phyloP scores from a whole-genome alignment of 228 moss, liverwort and hornwort genomes.

The Sphagnum fallax region DNA sequence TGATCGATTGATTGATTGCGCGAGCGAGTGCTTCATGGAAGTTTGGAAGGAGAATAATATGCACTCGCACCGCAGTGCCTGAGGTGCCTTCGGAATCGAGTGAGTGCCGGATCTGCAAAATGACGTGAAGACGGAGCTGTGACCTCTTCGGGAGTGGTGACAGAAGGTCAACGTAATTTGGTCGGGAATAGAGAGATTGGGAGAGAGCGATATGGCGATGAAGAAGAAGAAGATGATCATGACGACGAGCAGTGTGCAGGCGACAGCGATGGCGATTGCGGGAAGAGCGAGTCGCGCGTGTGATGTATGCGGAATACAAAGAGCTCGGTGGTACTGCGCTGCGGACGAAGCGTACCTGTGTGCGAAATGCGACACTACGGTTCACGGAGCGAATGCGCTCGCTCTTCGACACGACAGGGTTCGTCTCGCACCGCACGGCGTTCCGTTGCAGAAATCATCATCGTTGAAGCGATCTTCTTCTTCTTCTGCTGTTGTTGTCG shows the following conservation, averaged over 20 bases:
- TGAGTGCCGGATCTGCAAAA: no score
- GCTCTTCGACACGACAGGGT: slow-evolving; percentile 49
- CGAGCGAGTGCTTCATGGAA: no score
- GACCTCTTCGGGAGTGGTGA: no score
- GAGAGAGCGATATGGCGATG: no score
- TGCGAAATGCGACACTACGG: slow-evolving; percentile 42
- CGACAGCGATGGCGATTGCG: slow-evolving; percentile 60
- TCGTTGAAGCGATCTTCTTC: not conserved
- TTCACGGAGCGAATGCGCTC: slow-evolving; percentile 50
- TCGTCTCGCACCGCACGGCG: slow-evolving; percentile 12
- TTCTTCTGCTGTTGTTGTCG: not conserved
- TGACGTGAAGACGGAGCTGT: no score
- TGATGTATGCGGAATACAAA: slow-evolving; percentile 45
- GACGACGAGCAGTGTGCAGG: not conserved
- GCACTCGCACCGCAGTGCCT: no score
- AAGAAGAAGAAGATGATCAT: no score
- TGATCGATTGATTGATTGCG: no score
- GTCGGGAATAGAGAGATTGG: no score
- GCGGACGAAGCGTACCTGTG: slow-evolving; percentile 51
- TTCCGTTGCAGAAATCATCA: not conserved
- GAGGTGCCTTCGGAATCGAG: no score
- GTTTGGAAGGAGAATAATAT: no score
- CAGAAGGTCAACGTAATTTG: no score
- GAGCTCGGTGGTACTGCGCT: slow-evolving; percentile 47
- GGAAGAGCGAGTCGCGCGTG: slow-evolving; percentile 44